These are phyloP conservation scores for Penicillium soppii DNA, from an alignment of 495 filamentous ascomycete genomes.

Conservation along the genomic window DNA sequence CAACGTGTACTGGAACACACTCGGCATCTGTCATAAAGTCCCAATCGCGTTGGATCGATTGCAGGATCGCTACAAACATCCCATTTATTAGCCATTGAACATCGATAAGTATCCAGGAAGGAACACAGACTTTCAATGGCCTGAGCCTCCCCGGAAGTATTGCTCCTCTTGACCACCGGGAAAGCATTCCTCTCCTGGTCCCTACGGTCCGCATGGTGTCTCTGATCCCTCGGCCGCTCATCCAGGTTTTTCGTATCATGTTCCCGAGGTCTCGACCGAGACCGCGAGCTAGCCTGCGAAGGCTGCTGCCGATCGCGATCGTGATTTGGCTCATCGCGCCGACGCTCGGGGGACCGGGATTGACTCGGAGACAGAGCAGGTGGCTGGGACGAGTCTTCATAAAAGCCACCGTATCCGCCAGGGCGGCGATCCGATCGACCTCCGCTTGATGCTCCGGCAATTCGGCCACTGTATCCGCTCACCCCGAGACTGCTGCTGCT, in stretches of 20 bases:
- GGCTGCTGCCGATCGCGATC: conserved; percentile 31
- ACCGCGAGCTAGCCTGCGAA: conserved; percentile 27
- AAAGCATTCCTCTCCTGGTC: conserved; percentile 23
- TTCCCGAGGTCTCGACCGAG: conserved; percentile 37
- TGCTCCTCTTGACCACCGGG: conserved; percentile 6
- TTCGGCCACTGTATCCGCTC: conserved; percentile 33
- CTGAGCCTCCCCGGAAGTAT: conserved; percentile 26
- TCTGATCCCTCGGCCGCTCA: conserved; percentile 24
- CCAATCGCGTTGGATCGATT: conserved; percentile 83
- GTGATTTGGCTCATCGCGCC: conserved; percentile 35
- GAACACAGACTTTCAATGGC: conserved; percentile 41
- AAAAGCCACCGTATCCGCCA: conserved; percentile 49
- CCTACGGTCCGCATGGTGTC: conserved; percentile 21
- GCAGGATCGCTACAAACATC: conserved; percentile 53
- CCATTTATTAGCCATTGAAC: not conserved
- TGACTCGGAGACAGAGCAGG: conserved; percentile 20
- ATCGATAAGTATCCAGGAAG: not conserved
- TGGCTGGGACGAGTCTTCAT: conserved; percentile 34
- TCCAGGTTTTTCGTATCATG: conserved; percentile 29
- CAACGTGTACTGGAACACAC: conserved; percentile 89
- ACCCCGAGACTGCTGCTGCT: conserved; percentile 22
- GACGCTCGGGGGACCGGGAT: conserved; percentile 38
- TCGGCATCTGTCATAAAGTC: conserved; percentile 82
- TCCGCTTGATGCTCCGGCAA: conserved; percentile 14
- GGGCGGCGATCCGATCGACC: conserved; percentile 35